Evolutionary conservation across 139 green algal species (phyloP).

Genomic region (Gonium pectorale): DNA sequence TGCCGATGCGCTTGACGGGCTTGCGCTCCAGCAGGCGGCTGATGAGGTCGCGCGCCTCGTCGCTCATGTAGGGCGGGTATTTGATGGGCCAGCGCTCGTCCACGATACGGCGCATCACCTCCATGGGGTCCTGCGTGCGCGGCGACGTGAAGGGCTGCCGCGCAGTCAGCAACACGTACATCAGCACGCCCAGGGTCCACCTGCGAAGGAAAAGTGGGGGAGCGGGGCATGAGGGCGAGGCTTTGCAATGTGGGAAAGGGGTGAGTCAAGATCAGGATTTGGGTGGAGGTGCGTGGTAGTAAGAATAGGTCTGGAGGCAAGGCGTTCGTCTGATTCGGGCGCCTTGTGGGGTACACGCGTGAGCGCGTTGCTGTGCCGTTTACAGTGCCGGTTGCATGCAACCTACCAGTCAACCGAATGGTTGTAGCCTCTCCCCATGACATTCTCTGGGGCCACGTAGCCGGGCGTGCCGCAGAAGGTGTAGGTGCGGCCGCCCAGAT

Average conservation of each 20-base stretch:
- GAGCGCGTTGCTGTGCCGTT: no score
- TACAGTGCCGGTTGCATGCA: no score
- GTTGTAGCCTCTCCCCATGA: conserved; percentile 94
- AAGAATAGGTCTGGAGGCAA: no score
- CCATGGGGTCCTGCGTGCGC: conserved; percentile 81
- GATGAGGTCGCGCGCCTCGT: conserved; percentile 80
- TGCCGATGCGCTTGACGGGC: conserved; percentile 89
- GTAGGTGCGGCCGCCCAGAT: conserved; percentile 86
- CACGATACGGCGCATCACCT: conserved; percentile 96
- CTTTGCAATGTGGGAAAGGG: no score
- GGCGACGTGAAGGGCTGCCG: conserved; percentile 93
- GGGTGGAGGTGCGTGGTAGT: no score
- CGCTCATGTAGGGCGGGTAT: conserved; percentile 88
- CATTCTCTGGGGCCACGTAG: conserved; percentile 93
- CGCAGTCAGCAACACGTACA: conserved; percentile 97
- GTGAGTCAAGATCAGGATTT: no score
- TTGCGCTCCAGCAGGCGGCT: conserved; percentile 90
- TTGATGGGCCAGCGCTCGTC: conserved; percentile 88
- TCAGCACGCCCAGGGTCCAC: conserved; percentile 91
- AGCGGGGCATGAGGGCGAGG: no score
- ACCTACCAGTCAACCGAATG: conserved; percentile 93
- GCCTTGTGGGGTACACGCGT: no score
- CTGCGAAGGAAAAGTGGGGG: background rate
- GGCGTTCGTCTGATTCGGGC: no score
- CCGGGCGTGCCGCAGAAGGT: conserved; percentile 97